Evolutionary conservation across 306 rosid species (phyloP).

Genomic region (Lathyrus oleraceus): DNA sequence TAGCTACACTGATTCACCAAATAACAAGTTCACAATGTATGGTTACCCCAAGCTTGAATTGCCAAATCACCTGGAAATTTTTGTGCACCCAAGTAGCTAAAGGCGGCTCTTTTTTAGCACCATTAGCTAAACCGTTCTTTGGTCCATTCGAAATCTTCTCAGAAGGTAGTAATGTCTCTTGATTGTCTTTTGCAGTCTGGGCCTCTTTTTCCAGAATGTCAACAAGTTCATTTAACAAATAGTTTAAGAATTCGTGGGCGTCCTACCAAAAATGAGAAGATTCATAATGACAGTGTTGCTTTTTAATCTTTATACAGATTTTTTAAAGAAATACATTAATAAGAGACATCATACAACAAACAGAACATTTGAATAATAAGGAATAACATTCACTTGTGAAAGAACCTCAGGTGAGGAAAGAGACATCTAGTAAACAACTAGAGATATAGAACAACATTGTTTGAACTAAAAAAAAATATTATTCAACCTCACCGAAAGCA

Average conservation of each 20-base stretch:
- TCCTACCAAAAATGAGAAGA: conserved; percentile 61
- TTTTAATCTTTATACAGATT: background rate
- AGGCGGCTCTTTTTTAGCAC: conserved; percentile 85
- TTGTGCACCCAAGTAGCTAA: conserved; percentile 96
- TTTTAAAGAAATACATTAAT: background rate
- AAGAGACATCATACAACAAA: conserved; percentile 18
- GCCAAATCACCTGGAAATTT: conserved; percentile 83
- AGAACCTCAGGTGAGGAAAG: background rate
- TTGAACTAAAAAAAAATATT: background rate
- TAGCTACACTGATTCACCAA: background rate
- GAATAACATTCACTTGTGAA: conserved; percentile 24
- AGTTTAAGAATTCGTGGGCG: conserved; percentile 97
- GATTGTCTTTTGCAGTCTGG: conserved; percentile 71
- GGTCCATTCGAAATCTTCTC: conserved; percentile 72
- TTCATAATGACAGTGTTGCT: conserved; percentile 24
- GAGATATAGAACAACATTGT: conserved; percentile 18
- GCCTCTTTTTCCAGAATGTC: conserved; percentile 99
- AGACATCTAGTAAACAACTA: background rate
- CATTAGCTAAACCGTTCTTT: conserved; percentile 66
- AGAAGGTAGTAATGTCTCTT: conserved; percentile 69
- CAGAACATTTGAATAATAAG: conserved; percentile 6
- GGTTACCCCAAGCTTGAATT: conserved; percentile 20
- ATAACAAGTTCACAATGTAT: conserved; percentile 8
- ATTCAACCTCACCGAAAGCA: conserved; percentile 6
- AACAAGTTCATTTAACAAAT: conserved; percentile 94